These are phyloP conservation scores for Termitomyces sp. DNA, from an alignment of 768 basidiomycete species.

Conservation along the genomic window DNA sequence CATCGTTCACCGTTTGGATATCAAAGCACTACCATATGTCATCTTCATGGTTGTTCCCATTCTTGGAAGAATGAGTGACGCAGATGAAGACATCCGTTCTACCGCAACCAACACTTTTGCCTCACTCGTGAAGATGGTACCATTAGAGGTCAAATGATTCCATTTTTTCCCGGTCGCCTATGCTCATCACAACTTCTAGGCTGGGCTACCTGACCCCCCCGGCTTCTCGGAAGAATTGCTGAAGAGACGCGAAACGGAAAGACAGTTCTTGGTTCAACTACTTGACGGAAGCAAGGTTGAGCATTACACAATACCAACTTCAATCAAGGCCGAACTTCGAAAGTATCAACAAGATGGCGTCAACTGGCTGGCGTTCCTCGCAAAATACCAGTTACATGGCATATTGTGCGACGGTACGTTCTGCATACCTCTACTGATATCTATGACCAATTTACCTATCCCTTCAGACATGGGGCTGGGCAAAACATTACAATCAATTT, in stretches of 20 bases:
- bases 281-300: constrained; percentile 95
- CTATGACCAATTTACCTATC: neutral
- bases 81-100: constrained; percentile 87
- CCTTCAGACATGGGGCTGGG: constrained; percentile 94
- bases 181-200: constrained; percentile 42
- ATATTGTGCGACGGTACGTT: constrained; percentile 91
- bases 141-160: constrained; percentile 73
- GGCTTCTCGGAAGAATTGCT: constrained; percentile 89
- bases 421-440: neutral
- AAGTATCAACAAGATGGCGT: constrained; percentile 99
- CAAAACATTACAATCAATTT: constrained; percentile 97
- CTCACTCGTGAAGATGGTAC: constrained; percentile 96
- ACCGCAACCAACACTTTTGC: constrained; percentile 98
- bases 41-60: constrained; percentile 96
- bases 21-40: constrained; percentile 94
- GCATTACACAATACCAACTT: constrained; percentile 80
- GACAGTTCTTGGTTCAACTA: constrained; percentile 89
- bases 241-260: constrained; percentile 81
- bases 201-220: constrained; percentile 94
- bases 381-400: constrained; percentile 96
- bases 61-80: constrained; percentile 95
- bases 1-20: constrained; percentile 86
- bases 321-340: constrained; percentile 90
- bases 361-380: constrained; percentile 97
- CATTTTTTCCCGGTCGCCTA: neutral